Conservation (phyloP, 371 early-diverging fungal species). For the Capniomyces stellatus region DNA sequence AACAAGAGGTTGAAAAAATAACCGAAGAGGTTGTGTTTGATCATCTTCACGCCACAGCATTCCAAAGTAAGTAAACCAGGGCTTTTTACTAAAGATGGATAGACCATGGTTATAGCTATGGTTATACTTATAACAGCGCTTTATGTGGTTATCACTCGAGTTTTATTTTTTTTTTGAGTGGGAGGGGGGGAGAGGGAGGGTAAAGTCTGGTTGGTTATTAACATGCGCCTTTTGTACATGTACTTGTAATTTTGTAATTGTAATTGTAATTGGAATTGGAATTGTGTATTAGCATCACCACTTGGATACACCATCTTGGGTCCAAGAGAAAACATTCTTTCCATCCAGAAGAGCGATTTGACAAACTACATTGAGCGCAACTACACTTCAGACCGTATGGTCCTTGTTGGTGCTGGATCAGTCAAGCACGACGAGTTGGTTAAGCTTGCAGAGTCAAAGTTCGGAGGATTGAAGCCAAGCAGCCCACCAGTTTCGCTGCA, state of each 20-base stretch:
- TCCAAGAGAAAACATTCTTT: slow-evolving; percentile 75
- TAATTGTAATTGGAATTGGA: neutral
- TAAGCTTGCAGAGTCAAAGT: slow-evolving; percentile 72
- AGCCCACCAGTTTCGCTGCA: slow-evolving; percentile 19
- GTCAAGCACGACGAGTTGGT: slow-evolving; percentile 88
- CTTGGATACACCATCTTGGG: slow-evolving; percentile 92
- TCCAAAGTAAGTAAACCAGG: slow-evolving; percentile 69
- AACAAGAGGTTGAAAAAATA: slow-evolving; percentile 87
- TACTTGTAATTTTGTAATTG: neutral
- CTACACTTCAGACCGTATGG: slow-evolving; percentile 95
- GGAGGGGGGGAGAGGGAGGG: too few species aligned
- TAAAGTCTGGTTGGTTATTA: neutral
- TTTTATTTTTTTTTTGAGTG: neutral
- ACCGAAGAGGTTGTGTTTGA: slow-evolving; percentile 94
- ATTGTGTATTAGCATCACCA: slow-evolving; percentile 14
- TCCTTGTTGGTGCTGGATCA: slow-evolving; percentile 83
- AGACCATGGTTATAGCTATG: too few species aligned
- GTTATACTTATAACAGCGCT: too few species aligned
- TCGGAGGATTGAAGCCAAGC: slow-evolving; percentile 48
- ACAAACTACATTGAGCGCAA: slow-evolving; percentile 66
- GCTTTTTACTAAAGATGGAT: too few species aligned
- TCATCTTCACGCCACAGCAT: slow-evolving; percentile 86
- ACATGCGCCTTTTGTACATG: neutral
- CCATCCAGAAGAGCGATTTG: slow-evolving; percentile 66
- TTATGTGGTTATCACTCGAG: too few species aligned